A percentile compares a stretch with the other conserved stretches of the same genome.
Evolutionary conservation across 257 asterid species (phyloP).

Genomic region (Solanum lycopersicoides): DNA sequence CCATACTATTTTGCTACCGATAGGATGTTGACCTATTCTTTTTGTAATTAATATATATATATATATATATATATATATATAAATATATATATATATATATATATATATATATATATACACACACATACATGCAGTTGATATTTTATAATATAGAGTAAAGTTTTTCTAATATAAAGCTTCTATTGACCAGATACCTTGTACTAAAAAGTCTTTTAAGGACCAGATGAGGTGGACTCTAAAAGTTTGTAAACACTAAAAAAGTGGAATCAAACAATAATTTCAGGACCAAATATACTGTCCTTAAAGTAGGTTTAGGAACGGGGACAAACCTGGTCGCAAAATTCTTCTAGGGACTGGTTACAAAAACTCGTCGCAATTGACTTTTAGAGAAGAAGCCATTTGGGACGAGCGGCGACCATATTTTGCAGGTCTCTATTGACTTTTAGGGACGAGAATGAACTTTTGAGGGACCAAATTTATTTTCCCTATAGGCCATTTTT

Average conservation of each 20-base stretch:
- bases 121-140: not conserved
- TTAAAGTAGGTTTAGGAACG: not conserved
- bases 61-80: too few species aligned
- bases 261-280: not conserved
- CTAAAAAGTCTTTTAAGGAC: not conserved
- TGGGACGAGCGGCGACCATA: not conserved
- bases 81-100: too few species aligned
- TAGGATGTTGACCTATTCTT: not conserved
- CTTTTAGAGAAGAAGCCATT: not conserved
- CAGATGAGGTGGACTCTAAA: too few species aligned
- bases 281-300: not conserved
- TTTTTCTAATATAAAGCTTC: not conserved
- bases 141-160: too few species aligned
- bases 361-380: not conserved
- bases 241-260: too few species aligned
- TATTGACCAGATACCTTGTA: not conserved
- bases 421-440: not conserved
- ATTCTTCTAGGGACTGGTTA: not conserved
- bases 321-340: not conserved
- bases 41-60: not conserved
- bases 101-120: too few species aligned
- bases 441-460: not conserved
- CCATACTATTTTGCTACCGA: too few species aligned
- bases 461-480: not conserved
- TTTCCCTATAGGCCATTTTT: too few species aligned